Evolutionary conservation across 106 monocot species (phyloP).

Genomic region (Dendrobium chrysotoxum): DNA sequence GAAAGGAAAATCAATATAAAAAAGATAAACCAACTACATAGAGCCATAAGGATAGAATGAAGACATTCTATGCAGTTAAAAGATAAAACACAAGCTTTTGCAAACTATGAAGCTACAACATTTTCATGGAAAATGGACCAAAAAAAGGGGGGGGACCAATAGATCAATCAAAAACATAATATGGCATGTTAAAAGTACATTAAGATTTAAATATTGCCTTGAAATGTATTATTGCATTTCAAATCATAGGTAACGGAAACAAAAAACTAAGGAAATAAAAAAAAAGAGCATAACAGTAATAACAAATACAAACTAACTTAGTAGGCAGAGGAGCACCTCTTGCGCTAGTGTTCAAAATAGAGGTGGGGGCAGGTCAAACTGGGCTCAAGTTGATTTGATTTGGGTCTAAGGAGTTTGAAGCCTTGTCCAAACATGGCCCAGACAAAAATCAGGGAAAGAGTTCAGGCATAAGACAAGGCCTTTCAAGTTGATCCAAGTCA

Average conservation of each 20-base stretch:
- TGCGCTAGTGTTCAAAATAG: too few relatives aligned
- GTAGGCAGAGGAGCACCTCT: background rate
- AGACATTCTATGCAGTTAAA: background rate
- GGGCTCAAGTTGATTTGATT: background rate
- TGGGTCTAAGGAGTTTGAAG: background rate
- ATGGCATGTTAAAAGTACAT: background rate
- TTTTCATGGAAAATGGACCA: background rate
- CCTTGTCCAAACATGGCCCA: background rate
- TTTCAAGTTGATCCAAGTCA: background rate
- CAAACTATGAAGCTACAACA: background rate
- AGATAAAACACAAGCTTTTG: slow-evolving; percentile 1
- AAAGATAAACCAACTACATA: background rate
- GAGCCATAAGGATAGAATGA: background rate
- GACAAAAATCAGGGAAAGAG: background rate
- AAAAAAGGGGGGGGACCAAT: background rate
- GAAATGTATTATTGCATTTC: background rate
- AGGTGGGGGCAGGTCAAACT: background rate
- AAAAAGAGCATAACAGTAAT: background rate
- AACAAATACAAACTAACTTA: background rate
- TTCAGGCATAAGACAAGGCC: background rate
- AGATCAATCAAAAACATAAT: background rate
- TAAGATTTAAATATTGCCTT: background rate
- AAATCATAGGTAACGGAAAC: background rate
- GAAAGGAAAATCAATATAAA: background rate
- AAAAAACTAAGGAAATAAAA: background rate